Evolutionary conservation across 1,284 basidiomycete species (phyloP), one percentile per base, ranked within the genome.

Genomic region (Takashimella koratensis): DNA sequence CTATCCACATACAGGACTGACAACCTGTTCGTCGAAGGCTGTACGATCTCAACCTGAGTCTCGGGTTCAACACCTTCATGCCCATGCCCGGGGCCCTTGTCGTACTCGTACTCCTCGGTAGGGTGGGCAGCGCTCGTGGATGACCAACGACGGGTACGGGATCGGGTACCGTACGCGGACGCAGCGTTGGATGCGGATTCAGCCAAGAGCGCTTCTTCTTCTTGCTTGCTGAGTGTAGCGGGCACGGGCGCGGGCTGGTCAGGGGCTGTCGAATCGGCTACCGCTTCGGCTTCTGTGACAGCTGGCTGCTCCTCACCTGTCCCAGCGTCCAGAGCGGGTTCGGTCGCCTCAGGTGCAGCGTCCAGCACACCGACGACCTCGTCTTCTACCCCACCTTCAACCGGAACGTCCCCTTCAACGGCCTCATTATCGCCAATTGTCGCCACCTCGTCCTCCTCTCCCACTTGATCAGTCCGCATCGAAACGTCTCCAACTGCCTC

Each of bases 1-100:
- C 90, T 90, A 42, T 86, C 86, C 57, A 92, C 91, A 73, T 95
- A 98, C 1, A 95, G 87, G 66, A 97, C 89, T 12, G 90, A 94
- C n/a, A 97, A 67, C 20, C 80, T 71, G 66, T 82, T 78, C 50
- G 67, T 47, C 3, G 56, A 61, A 4, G 64, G 56, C 24, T 54
- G 54, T 2, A 52, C 30, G 4, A 56, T 48, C 36, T n/a, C n/a
- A n/a, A n/a, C n/a, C n/a, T n/a, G n/a, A n/a, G n/a, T n/a, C n/a
- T n/a, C n/a, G n/a, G n/a, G 63, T 20, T 26, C 47, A 41, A 21
- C 45, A 20, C 6, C 20, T 24, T 23, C 13, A 6, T 23, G 12
- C 20, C 25, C n/a, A 10, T 6, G 22, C 12, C 45, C 10, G 43
- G n/a, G n/a, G n/a, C n/a, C n/a, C n/a, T n/a, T n/a, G n/a, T 56